Conservation (phyloP, 306 rosid genomes). For the Mimosa pudica region DNA sequence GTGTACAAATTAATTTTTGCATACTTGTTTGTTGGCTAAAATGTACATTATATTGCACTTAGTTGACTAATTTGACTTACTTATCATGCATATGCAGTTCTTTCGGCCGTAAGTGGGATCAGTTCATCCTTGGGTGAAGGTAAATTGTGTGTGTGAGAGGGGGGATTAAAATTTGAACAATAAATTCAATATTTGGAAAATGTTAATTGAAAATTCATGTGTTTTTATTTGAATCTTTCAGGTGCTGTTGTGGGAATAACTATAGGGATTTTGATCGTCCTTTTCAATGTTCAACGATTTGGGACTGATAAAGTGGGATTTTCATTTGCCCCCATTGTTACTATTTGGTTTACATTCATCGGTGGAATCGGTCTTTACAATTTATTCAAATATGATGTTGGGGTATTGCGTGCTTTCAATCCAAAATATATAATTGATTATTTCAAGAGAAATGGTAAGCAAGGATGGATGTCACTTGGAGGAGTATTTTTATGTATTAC, state of each 20-base stretch:
- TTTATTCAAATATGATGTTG: conserved; percentile 43
- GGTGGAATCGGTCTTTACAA: conserved; percentile 50
- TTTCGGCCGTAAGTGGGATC: conserved; percentile 84
- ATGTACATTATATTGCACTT: neutral
- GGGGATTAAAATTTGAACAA: neutral
- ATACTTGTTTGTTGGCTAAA: no score
- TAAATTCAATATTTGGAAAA: neutral
- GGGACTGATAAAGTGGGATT: conserved; percentile 56
- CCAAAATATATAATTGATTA: conserved; percentile 53
- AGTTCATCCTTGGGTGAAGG: conserved; percentile 59
- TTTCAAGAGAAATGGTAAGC: conserved; percentile 48
- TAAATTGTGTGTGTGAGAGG: neutral
- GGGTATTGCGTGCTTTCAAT: conserved; percentile 49
- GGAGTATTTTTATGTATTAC: conserved; percentile 53
- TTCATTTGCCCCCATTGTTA: conserved; percentile 43
- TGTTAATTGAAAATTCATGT: neutral
- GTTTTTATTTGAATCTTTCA: conserved; percentile 7
- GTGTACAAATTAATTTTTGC: no score
- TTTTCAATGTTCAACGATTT: conserved; percentile 44
- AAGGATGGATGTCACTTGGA: conserved; percentile 55
- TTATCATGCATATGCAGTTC: conserved; percentile 44
- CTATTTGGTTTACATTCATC: conserved; percentile 43
- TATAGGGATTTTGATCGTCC: conserved; percentile 32
- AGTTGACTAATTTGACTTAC: neutral
- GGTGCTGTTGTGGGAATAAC: conserved; percentile 49